Conservation (phyloP, 495 filamentous ascomycete genomes). For the Penicillium ochrochloron region DNA sequence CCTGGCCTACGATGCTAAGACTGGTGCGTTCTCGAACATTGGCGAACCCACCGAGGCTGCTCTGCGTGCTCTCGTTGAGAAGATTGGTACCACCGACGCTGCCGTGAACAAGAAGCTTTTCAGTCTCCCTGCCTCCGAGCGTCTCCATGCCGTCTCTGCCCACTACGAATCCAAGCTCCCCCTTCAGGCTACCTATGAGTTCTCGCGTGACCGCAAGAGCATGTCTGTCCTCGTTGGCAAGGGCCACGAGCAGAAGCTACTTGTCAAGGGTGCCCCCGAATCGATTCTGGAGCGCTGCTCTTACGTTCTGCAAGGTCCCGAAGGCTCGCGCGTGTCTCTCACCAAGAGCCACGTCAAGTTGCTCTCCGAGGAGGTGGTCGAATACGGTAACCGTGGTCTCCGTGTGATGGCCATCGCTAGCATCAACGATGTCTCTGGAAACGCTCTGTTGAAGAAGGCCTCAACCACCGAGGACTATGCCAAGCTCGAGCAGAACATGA, state of each 20-base stretch:
- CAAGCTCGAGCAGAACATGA: slow-evolving; percentile 90
- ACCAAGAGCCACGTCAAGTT: slow-evolving; percentile 66
- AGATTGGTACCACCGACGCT: slow-evolving; percentile 76
- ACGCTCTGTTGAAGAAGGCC: slow-evolving; percentile 71
- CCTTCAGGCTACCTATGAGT: slow-evolving; percentile 88
- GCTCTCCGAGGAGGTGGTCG: slow-evolving; percentile 75
- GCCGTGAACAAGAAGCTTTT: slow-evolving; percentile 58
- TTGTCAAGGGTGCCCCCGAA: slow-evolving; percentile 98
- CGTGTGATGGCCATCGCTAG: slow-evolving; percentile 93
- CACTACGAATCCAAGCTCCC: slow-evolving; percentile 80
- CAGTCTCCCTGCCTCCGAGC: slow-evolving; percentile 55
- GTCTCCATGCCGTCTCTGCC: slow-evolving; percentile 77
- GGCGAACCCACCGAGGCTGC: slow-evolving; percentile 97
- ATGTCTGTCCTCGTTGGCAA: slow-evolving; percentile 93
- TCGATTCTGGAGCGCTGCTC: slow-evolving; percentile 91
- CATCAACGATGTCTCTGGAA: slow-evolving; percentile 70
- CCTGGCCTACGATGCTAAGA: slow-evolving; percentile 79
- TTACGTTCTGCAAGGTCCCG: slow-evolving; percentile 70
- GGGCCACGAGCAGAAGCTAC: slow-evolving; percentile 70
- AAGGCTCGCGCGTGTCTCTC: slow-evolving; percentile 75
- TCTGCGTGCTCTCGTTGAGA: slow-evolving; percentile 88
- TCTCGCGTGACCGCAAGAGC: slow-evolving; percentile 97
- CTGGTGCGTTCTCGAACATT: slow-evolving; percentile 75
- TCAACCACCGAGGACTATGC: slow-evolving; percentile 83
- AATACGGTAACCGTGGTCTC: slow-evolving; percentile 89